A percentile compares a stretch with the other conserved stretches of the same genome.
Evolutionary conservation across 345 rosid species (phyloP).

Genomic region (Brassica nigra): DNA sequence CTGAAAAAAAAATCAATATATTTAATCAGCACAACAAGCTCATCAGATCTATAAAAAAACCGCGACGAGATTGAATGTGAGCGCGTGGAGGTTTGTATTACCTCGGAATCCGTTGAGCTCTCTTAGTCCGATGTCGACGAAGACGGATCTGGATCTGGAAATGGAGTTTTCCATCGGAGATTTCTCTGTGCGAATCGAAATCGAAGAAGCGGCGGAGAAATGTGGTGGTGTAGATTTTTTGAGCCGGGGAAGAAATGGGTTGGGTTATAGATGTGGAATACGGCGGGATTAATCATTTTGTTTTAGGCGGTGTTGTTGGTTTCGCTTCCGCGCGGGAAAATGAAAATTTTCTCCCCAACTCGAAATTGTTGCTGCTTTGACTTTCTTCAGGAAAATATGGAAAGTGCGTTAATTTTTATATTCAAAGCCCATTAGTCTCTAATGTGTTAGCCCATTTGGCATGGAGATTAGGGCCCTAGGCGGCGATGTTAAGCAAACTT

Average conservation of each 20-base stretch:
- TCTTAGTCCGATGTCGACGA: constrained; percentile 62
- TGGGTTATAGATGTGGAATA: not conserved
- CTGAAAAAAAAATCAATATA: constrained; percentile 32
- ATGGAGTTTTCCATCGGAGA: constrained; percentile 45
- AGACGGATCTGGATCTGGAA: constrained; percentile 50
- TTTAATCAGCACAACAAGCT: not conserved
- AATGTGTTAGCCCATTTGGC: not conserved
- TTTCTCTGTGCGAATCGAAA: not conserved
- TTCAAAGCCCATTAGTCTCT: constrained; percentile 12
- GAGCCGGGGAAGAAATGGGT: constrained; percentile 9
- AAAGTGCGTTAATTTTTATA: not conserved
- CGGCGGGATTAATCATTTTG: constrained; percentile 27
- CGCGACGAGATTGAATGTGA: not conserved
- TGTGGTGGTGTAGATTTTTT: not conserved
- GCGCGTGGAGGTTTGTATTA: not conserved
- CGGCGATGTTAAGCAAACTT: too few species aligned
- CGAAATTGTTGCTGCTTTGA: not conserved
- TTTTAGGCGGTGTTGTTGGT: constrained; percentile 35
- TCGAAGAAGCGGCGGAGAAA: not conserved
- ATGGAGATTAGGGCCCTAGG: too few species aligned
- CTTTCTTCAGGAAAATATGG: not conserved
- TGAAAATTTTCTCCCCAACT: not conserved
- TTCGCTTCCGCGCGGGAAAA: constrained; percentile 31
- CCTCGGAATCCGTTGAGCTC: constrained; percentile 80
- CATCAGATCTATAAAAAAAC: not conserved